Percentiles rank a stretch among this genome's conserved stretches.
Conservation (phyloP, 805 yeast species). For the Nakazawaea wickerhamii region DNA sequence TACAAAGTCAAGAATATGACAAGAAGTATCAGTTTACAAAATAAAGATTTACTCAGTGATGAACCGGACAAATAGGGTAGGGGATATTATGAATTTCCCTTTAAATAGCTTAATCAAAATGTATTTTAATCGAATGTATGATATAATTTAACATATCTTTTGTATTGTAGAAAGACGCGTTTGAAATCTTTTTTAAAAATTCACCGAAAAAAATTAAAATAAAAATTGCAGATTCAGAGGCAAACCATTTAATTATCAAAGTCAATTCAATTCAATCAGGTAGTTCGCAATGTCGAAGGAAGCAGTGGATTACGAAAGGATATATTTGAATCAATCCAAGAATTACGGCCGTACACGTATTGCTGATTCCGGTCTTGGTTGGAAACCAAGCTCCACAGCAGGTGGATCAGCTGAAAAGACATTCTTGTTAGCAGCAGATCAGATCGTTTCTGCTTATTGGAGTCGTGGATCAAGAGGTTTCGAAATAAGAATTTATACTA, state of each 20-base stretch:
- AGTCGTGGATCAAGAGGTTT: constrained; percentile 90
- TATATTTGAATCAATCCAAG: constrained; percentile 83
- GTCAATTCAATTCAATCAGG: not conserved
- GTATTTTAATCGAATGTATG: constrained; percentile 1
- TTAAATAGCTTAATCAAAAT: not conserved
- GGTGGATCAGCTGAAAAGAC: constrained; percentile 39
- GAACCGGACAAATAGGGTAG: not conserved
- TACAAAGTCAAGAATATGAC: constrained; percentile 93
- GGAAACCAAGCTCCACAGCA: constrained; percentile 65
- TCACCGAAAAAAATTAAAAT: not conserved
- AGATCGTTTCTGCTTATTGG: constrained; percentile 79
- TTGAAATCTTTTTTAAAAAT: not conserved
- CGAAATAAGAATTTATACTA: constrained; percentile 85
- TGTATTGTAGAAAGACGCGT: constrained; percentile 5
- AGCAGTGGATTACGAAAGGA: constrained; percentile 76
- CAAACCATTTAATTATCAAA: not conserved
- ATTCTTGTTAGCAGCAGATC: constrained; percentile 81
- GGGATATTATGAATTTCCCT: not conserved
- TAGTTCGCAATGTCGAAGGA: constrained; percentile 10
- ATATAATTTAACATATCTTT: too few relatives aligned
- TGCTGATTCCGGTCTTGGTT: constrained; percentile 95
- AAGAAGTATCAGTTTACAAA: constrained; percentile 70
- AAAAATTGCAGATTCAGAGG: not conserved
- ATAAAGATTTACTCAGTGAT: constrained; percentile 38
- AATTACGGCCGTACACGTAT: constrained; percentile 86